A percentile compares a stretch with the other conserved stretches of the same genome.
Evolutionary conservation across 768 basidiomycete species (phyloP).

Genomic region (Boletus reticulatus): DNA sequence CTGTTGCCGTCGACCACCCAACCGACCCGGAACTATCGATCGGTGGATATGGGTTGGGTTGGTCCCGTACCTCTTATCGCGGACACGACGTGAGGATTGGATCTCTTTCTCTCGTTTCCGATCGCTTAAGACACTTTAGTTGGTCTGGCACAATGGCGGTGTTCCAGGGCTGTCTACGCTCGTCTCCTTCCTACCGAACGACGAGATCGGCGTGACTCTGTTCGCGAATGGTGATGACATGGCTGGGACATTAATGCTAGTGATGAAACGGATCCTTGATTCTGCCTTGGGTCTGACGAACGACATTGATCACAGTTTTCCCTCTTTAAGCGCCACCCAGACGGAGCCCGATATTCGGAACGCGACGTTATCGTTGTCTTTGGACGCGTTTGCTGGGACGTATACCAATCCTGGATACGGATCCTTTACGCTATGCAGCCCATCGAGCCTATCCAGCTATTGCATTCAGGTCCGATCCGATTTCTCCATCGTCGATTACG

Average conservation of each 20-base stretch:
- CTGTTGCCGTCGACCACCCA: slow-evolving; percentile 17
- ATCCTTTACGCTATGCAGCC: slow-evolving; percentile 35
- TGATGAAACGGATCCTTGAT: slow-evolving; percentile 23
- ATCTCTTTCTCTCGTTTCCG: not conserved
- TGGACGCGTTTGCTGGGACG: slow-evolving; percentile 35
- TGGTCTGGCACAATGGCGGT: slow-evolving; percentile 36
- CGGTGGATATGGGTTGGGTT: slow-evolving; percentile 42
- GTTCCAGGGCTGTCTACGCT: slow-evolving; percentile 35
- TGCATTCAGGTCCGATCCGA: slow-evolving; percentile 27
- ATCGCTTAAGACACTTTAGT: slow-evolving; percentile 19
- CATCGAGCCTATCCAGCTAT: slow-evolving; percentile 18
- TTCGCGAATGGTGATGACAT: slow-evolving; percentile 32
- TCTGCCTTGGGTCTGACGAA: slow-evolving; percentile 15
- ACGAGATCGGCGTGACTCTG: slow-evolving; percentile 35
- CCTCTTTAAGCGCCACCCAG: not conserved
- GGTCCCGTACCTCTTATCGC: slow-evolving; percentile 36
- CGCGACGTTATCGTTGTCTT: not conserved
- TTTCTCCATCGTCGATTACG: slow-evolving; percentile 28
- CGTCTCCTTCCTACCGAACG: slow-evolving; percentile 34
- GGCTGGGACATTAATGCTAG: slow-evolving; percentile 5
- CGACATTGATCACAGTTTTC: no score
- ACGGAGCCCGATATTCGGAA: not conserved
- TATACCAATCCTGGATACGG: slow-evolving; percentile 40
- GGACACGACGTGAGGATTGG: slow-evolving; percentile 40
- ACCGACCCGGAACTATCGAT: slow-evolving; percentile 24